A percentile compares a stretch with the other conserved stretches of the same genome.
Evolutionary conservation across 495 filamentous ascomycete species (phyloP).

Genomic region (Penicillium fimorum): DNA sequence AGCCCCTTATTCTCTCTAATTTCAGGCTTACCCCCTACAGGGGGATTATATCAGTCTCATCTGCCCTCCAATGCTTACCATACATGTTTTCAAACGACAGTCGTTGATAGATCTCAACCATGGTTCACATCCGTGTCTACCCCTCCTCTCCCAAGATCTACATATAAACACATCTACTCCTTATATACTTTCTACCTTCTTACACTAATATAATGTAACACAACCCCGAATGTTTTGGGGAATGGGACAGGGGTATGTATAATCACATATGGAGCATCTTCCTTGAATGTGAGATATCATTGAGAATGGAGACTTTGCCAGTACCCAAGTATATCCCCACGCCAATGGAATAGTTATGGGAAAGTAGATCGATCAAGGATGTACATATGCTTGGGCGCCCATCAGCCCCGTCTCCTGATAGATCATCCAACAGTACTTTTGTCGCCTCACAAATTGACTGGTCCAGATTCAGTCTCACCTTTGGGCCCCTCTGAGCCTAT

Average conservation of each 20-base stretch:
- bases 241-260: constrained; percentile 10
- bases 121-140: constrained; percentile 5
- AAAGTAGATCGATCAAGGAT: constrained; percentile 4
- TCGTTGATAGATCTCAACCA: constrained; percentile 7
- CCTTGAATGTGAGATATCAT: neutral
- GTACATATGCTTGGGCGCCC: neutral
- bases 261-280: neutral
- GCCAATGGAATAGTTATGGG: constrained; percentile 1
- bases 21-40: constrained; percentile 1
- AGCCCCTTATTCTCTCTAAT: constrained; percentile 7
- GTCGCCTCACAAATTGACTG: constrained; percentile 17
- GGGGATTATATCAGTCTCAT: constrained; percentile 3
- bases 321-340: neutral
- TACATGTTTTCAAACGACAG: neutral
- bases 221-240: neutral
- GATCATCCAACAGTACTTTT: constrained; percentile 14
- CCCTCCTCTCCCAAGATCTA: constrained; percentile 6
- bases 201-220: neutral
- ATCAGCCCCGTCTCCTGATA: constrained; percentile 3
- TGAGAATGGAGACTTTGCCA: neutral
- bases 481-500: neutral
- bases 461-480: constrained; percentile 18
- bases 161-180: neutral
- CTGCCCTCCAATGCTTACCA: neutral
- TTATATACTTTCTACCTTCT: neutral